These are phyloP conservation scores for Fusarium robinianum DNA, from an alignment of 2,329 filamentous ascomycete species.

Conservation along the genomic window DNA sequence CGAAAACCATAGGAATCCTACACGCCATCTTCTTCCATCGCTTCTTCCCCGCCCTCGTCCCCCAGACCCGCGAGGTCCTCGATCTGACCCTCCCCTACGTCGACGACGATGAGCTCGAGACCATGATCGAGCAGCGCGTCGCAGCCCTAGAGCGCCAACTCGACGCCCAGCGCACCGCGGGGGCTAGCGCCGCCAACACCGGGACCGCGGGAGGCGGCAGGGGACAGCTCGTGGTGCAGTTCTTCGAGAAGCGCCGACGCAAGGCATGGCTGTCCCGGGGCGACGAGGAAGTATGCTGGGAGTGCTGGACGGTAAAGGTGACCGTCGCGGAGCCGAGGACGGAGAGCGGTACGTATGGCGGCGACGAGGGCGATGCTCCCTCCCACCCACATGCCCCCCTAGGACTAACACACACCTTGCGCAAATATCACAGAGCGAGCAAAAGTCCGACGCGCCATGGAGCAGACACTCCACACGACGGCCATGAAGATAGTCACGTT, in stretches of 20 bases:
- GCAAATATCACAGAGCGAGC: conserved; percentile 65
- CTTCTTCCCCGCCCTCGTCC: conserved; percentile 86
- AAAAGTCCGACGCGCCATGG: conserved; percentile 89
- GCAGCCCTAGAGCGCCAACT: conserved; percentile 79
- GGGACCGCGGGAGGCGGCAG: conserved; percentile 64
- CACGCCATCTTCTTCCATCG: conserved; percentile 99
- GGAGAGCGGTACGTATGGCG: conserved; percentile 73
- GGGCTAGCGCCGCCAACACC: conserved; percentile 28
- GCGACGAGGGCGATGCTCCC: too few relatives aligned
- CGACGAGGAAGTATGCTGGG: conserved; percentile 96
- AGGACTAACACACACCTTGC: neutral
- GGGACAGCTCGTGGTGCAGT: conserved; percentile 83
- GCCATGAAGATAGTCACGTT: conserved; percentile 88
- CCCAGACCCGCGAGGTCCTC: conserved; percentile 84
- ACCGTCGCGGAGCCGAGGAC: conserved; percentile 89
- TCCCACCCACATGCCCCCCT: neutral
- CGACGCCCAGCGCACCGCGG: conserved; percentile 57
- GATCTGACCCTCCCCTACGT: conserved; percentile 89
- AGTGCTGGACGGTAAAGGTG: conserved; percentile 91
- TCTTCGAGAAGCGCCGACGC: conserved; percentile 88
- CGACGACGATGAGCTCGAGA: conserved; percentile 87
- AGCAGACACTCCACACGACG: conserved; percentile 83
- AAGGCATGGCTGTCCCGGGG: conserved; percentile 79
- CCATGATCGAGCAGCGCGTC: conserved; percentile 87
- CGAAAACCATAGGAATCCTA: conserved; percentile 70